phyloP scores from a whole-genome alignment of 202 grass and related monocot species.

The Thinopyrum obtusiflorum region DNA sequence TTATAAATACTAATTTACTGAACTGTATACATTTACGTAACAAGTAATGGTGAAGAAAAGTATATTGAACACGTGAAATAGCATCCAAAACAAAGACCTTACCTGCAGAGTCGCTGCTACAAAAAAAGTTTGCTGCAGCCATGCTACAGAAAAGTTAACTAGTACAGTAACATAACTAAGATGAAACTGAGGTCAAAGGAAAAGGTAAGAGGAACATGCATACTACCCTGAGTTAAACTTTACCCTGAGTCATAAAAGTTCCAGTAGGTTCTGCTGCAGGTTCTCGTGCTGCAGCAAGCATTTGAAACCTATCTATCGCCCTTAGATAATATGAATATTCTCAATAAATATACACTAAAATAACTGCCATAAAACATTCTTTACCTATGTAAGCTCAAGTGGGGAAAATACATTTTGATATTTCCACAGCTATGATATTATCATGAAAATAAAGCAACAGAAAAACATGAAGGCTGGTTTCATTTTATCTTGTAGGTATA shows the following conservation, averaged over 20 bases:
- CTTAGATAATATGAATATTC: background rate
- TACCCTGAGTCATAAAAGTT: background rate
- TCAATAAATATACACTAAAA: background rate
- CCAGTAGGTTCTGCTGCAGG: background rate
- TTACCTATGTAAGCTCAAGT: background rate
- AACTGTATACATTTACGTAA: background rate
- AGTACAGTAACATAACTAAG: background rate
- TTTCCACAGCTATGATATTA: background rate
- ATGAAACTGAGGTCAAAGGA: background rate
- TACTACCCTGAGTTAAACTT: slow-evolving; percentile 3
- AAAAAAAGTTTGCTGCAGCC: slow-evolving; percentile 1
- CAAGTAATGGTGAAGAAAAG: background rate
- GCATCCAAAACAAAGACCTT: background rate
- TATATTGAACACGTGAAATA: background rate
- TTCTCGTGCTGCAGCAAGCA: background rate
- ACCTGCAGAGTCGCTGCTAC: background rate
- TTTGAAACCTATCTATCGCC: background rate
- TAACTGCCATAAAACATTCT: background rate
- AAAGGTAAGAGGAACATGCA: slow-evolving; percentile 11
- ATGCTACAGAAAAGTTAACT: background rate
- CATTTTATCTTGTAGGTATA: background rate
- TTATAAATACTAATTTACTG: background rate
- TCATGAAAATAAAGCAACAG: slow-evolving; percentile 6
- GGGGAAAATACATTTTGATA: background rate
- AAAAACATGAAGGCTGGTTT: background rate